Percentiles rank a stretch among this genome's conserved stretches.
These are phyloP conservation scores for Apiotrichum porosum DNA, from an alignment of 1,284 basidiomycete genomes.

Conservation along the genomic window DNA sequence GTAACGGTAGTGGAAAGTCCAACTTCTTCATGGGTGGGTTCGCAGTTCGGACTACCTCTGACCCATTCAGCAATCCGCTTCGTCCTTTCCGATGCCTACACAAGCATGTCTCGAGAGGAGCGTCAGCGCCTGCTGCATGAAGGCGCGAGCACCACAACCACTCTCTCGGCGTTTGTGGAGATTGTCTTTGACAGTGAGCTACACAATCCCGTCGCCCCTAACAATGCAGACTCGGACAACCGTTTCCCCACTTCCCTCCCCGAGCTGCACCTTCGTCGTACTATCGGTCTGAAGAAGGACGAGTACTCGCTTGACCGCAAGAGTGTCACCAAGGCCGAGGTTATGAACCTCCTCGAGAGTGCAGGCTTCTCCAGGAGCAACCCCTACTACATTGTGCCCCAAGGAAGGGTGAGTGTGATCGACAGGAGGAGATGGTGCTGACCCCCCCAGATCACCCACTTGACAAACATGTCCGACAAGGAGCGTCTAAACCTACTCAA, in stretches of 20 bases:
- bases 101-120: slow-evolving; percentile 89
- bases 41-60: slow-evolving; percentile 1
- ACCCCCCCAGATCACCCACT: slow-evolving; percentile 78
- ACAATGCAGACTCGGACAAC: slow-evolving; percentile 56
- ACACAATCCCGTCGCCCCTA: background rate
- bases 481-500: slow-evolving; percentile 91
- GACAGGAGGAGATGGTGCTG: background rate
- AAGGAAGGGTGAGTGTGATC: slow-evolving; percentile 74
- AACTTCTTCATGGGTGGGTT: slow-evolving; percentile 83
- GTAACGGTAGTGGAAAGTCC: slow-evolving; percentile 93
- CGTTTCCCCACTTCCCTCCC: slow-evolving; percentile 84
- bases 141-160: slow-evolving; percentile 80
- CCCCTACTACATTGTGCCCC: slow-evolving; percentile 98
- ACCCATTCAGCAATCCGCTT: slow-evolving; percentile 75
- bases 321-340: slow-evolving; percentile 84
- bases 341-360: slow-evolving; percentile 90
- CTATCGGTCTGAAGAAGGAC: slow-evolving; percentile 97
- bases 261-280: slow-evolving; percentile 79
- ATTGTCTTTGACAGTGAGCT: slow-evolving; percentile 74
- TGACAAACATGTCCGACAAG: slow-evolving; percentile 95
- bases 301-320: slow-evolving; percentile 97
- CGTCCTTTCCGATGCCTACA: slow-evolving; percentile 95
- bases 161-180: slow-evolving; percentile 85
- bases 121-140: slow-evolving; percentile 88
- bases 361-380: slow-evolving; percentile 97